Percentiles rank a stretch among this genome's conserved stretches.
phyloP scores from a whole-genome alignment of 768 basidiomycete species.

The Suillus variegatus region DNA sequence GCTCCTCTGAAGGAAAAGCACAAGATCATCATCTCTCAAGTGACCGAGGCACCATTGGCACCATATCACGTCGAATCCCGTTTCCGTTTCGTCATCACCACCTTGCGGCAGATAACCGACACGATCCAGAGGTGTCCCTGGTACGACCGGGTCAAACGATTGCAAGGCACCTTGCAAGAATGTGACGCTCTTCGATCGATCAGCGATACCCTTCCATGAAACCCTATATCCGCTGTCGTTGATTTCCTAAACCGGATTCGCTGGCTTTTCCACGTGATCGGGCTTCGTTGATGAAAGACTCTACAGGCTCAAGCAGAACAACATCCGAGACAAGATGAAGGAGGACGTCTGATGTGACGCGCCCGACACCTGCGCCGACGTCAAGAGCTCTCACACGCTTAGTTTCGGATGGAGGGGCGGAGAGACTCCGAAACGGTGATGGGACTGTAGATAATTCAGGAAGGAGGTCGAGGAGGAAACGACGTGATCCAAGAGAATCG shows the following conservation, averaged over 20 bases:
- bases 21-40: conserved; percentile 73
- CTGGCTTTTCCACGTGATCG: conserved; percentile 38
- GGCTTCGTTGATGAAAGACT: conserved; percentile 74
- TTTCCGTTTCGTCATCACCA: conserved; percentile 52
- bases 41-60: conserved; percentile 98
- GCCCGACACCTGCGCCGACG: conserved; percentile 92
- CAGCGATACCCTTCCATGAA: conserved; percentile 69
- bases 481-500: conserved; percentile 87
- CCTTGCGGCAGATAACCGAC: conserved; percentile 60
- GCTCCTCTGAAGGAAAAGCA: conserved; percentile 71
- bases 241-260: conserved; percentile 31
- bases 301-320: conserved; percentile 87
- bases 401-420: conserved; percentile 19
- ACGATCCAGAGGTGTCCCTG: conserved; percentile 53
- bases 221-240: conserved; percentile 29
- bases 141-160: conserved; percentile 68
- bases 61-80: conserved; percentile 89
- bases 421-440: conserved; percentile 64
- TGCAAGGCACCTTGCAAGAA: conserved; percentile 83
- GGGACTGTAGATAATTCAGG: conserved; percentile 79
- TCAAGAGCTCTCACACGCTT: conserved; percentile 78
- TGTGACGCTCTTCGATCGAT: conserved; percentile 67
- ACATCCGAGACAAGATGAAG: conserved; percentile 89
- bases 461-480: conserved; percentile 79
- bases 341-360: conserved; percentile 86